Percentiles rank a stretch among this genome's conserved stretches.
These are phyloP conservation scores for Venturia effusa DNA, from an alignment of 2,329 filamentous ascomycete genomes.

Conservation along the genomic window DNA sequence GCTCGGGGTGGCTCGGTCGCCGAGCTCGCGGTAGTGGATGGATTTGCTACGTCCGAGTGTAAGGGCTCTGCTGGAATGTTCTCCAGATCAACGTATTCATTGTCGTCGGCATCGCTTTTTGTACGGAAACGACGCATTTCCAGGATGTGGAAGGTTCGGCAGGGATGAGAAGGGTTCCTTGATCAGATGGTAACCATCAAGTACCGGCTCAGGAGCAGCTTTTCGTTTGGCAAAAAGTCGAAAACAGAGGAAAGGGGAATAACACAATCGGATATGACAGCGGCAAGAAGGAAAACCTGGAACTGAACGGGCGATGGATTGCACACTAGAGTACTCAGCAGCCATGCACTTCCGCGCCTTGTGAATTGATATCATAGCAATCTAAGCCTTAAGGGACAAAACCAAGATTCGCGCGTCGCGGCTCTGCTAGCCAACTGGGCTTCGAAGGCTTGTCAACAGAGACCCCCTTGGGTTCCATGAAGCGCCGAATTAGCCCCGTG, in stretches of 20 bases:
- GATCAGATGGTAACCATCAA: not conserved
- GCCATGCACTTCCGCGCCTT: not conserved
- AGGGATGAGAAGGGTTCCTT: not conserved
- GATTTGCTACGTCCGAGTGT: not conserved
- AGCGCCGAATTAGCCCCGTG: not conserved
- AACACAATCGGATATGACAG: slow-evolving; percentile 3
- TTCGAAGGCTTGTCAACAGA: not conserved
- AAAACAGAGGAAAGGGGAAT: not conserved
- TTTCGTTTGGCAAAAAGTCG: not conserved
- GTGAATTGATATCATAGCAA: not conserved
- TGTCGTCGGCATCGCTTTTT: not conserved
- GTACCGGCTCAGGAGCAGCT: not conserved
- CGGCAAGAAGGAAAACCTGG: not conserved
- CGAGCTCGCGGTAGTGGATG: not conserved
- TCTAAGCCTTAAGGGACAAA: not conserved
- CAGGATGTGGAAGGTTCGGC: not conserved
- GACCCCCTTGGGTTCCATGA: not conserved
- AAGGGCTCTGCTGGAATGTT: not conserved
- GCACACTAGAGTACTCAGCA: no score
- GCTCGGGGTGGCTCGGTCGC: not conserved
- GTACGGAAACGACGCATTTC: not conserved
- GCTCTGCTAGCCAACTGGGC: not conserved
- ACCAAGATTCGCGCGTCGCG: not conserved
- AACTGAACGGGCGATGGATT: no score
- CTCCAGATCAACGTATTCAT: not conserved